phyloP scores from a whole-genome alignment of 1,139 yeast genomes.

The Hansenula anomala region DNA sequence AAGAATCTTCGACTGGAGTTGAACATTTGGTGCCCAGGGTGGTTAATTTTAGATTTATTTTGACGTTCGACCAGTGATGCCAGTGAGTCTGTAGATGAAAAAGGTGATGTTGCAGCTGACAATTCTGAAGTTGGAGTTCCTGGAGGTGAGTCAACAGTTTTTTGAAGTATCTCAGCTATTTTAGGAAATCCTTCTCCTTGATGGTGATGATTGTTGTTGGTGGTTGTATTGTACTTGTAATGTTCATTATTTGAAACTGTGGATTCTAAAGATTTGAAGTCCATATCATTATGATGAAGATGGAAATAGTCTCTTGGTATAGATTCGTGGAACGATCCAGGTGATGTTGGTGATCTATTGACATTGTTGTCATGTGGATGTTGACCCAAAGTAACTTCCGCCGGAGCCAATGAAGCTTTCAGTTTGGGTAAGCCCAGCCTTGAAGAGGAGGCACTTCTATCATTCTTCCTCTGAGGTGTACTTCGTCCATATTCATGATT shows the following conservation, averaged over 20 bases:
- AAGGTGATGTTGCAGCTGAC: constrained; percentile 15
- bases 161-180: constrained; percentile 15
- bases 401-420: constrained; percentile 1
- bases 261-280: neutral
- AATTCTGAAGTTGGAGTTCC: constrained; percentile 7
- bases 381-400: constrained; percentile 1
- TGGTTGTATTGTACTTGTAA: constrained; percentile 2
- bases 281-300: neutral
- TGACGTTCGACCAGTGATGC: constrained; percentile 33
- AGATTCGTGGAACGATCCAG: neutral
- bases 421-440: neutral
- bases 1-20: constrained; percentile 7
- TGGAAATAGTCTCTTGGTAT: constrained; percentile 9
- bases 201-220: no score
- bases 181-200: constrained; percentile 11
- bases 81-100: constrained; percentile 34
- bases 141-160: constrained; percentile 13
- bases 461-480: neutral
- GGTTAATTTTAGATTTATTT: constrained; percentile 31
- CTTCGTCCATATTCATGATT: no score
- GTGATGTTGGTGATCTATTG: neutral
- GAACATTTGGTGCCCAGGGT: constrained; percentile 33
- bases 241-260: neutral
- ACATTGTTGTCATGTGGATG: neutral
- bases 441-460: neutral